Evolutionary conservation across 73 alveolate genomes (phyloP).

Genomic region (Durusdinium trenchii): DNA sequence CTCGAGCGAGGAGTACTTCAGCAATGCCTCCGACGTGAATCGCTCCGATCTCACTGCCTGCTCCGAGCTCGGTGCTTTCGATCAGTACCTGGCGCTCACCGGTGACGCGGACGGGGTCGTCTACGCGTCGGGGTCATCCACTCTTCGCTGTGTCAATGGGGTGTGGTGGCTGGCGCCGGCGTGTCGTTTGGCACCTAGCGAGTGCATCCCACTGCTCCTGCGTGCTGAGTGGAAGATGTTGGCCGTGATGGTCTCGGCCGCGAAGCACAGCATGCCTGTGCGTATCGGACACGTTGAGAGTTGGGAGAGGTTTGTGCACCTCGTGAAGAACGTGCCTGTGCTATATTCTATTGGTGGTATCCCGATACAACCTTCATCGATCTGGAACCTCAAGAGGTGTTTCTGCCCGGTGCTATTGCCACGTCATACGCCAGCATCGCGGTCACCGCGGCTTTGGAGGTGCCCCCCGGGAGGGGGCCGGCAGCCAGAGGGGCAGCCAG

Average conservation of each 20-base stretch:
- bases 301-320: background rate
- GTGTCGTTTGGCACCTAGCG: background rate
- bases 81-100: background rate
- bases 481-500: too few relatives aligned
- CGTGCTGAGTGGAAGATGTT: background rate
- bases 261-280: background rate
- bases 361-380: background rate
- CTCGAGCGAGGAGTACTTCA: too few relatives aligned
- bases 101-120: background rate
- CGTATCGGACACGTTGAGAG: background rate
- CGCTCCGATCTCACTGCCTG: too few relatives aligned
- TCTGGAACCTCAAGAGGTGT: background rate
- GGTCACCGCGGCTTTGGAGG: background rate
- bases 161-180: background rate
- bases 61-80: too few relatives aligned
- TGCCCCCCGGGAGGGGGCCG: too few relatives aligned
- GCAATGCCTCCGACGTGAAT: too few relatives aligned
- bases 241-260: background rate
- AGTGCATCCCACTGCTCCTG: constrained; percentile 3
- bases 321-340: background rate
- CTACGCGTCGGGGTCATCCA: background rate
- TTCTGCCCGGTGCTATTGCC: background rate
- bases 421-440: background rate
- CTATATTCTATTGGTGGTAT: background rate
- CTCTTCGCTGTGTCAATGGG: background rate